Evolutionary conservation across 257 asterid genomes (phyloP).

Genomic region (Solanum acaule): DNA sequence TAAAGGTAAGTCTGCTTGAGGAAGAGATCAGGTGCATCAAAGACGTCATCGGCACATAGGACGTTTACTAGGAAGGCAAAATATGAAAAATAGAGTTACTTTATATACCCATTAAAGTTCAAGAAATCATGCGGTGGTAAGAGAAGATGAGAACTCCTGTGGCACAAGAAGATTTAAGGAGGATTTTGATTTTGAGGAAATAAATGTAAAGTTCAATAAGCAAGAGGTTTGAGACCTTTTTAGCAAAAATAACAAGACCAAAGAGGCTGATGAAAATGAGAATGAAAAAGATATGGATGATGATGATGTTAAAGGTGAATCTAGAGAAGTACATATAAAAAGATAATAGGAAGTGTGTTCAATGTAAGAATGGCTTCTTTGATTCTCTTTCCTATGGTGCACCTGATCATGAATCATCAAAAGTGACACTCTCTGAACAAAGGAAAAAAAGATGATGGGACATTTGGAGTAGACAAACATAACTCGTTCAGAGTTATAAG

Average conservation of each 20-base stretch:
- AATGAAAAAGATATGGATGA: too few species aligned
- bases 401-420: neutral
- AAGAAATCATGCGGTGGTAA: neutral
- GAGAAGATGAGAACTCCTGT: neutral
- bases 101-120: too few species aligned
- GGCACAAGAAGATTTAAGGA: constrained; percentile 1
- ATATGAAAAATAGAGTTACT: neutral
- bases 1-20: neutral
- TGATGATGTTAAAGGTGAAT: neutral
- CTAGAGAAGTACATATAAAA: neutral
- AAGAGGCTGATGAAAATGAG: neutral
- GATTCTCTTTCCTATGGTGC: constrained; percentile 9
- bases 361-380: constrained; percentile 13
- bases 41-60: neutral
- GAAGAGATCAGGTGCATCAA: neutral
- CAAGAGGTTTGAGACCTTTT: constrained; percentile 18
- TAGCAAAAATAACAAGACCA: neutral
- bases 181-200: constrained; percentile 25
- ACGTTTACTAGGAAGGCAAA: neutral
- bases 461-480: neutral
- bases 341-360: neutral
- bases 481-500: too few species aligned
- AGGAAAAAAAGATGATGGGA: neutral
- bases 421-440: constrained; percentile 3
- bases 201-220: constrained; percentile 18